phyloP scores from a whole-genome alignment of 1,284 basidiomycete genomes.

The Microbotryum intermedium region DNA sequence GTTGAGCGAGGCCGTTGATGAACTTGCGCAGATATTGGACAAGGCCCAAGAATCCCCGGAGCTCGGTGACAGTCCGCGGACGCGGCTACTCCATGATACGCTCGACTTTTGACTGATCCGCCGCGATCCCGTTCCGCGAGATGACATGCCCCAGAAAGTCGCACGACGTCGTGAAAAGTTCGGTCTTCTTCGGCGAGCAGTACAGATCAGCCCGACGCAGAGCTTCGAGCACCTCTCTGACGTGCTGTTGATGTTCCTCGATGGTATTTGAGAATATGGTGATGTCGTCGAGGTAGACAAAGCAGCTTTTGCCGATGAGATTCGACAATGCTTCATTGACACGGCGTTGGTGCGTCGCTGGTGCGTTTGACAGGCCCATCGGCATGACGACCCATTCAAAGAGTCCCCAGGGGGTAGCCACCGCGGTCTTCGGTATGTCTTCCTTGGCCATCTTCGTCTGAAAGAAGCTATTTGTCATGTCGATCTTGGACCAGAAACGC shows the following conservation, averaged over 20 bases:
- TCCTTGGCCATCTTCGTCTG: constrained; percentile 42
- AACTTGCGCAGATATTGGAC: constrained; percentile 40
- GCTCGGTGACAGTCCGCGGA: constrained; percentile 35
- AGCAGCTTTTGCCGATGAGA: constrained; percentile 2
- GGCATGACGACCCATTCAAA: constrained; percentile 47
- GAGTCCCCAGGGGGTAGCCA: constrained; percentile 41
- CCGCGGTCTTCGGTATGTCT: constrained; percentile 40
- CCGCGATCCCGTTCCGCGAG: constrained; percentile 36
- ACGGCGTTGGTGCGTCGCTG: constrained; percentile 36
- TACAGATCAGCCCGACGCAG: constrained; percentile 31
- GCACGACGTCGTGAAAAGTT: constrained; percentile 32
- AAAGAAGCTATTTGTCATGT: constrained; percentile 46
- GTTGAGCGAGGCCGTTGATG: constrained; percentile 38
- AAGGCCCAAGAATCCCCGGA: constrained; percentile 41
- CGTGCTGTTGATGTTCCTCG: constrained; percentile 37
- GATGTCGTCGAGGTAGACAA: constrained; percentile 44
- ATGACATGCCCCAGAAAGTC: constrained; percentile 43
- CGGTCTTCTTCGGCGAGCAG: constrained; percentile 37
- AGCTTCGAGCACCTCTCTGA: constrained; percentile 31
- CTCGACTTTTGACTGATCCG: constrained; percentile 39
- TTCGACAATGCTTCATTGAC: constrained; percentile 18
- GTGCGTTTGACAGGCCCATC: constrained; percentile 41
- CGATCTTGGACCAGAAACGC: constrained; percentile 40
- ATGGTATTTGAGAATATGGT: constrained; percentile 43
- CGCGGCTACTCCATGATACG: constrained; percentile 40